Evolutionary conservation across 192 early-diverging fungal genomes (phyloP).

Genomic region (Coemansia sp.): DNA sequence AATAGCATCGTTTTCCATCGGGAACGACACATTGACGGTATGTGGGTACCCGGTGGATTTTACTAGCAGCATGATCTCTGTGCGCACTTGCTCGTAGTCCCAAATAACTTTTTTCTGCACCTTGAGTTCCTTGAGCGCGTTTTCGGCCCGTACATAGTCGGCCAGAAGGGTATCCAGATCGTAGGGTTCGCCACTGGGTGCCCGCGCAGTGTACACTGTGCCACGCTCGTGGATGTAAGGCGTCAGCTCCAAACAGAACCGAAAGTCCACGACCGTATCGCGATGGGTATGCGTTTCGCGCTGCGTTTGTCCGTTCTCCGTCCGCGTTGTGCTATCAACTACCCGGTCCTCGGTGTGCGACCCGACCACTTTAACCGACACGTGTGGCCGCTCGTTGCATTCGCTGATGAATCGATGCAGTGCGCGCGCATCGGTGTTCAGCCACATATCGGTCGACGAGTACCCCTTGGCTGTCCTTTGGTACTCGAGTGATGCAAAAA

Average conservation of each 20-base stretch:
- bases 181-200: conserved; percentile 25
- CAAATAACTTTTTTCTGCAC: conserved; percentile 52
- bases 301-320: conserved; percentile 13
- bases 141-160: conserved; percentile 35
- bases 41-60: conserved; percentile 43
- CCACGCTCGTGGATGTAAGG: conserved; percentile 44
- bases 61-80: conserved; percentile 21
- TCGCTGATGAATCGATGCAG: conserved; percentile 39
- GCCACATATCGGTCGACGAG: conserved; percentile 41
- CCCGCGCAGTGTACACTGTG: conserved; percentile 36
- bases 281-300: conserved; percentile 13
- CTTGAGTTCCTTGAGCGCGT: conserved; percentile 38
- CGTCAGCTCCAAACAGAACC: conserved; percentile 44
- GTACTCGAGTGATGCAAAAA: conserved; percentile 46
- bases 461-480: conserved; percentile 44
- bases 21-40: conserved; percentile 31
- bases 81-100: conserved; percentile 46
- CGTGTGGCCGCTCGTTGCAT: conserved; percentile 44
- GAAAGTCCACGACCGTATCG: conserved; percentile 41
- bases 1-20: conserved; percentile 42
- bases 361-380: conserved; percentile 33
- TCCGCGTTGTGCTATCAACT: conserved; percentile 8
- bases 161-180: conserved; percentile 28
- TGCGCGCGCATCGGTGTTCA: conserved; percentile 38
- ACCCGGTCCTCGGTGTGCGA: conserved; percentile 29